phyloP scores from a whole-genome alignment of 2,329 filamentous ascomycete genomes.

The Hirsutella thompsonii region DNA sequence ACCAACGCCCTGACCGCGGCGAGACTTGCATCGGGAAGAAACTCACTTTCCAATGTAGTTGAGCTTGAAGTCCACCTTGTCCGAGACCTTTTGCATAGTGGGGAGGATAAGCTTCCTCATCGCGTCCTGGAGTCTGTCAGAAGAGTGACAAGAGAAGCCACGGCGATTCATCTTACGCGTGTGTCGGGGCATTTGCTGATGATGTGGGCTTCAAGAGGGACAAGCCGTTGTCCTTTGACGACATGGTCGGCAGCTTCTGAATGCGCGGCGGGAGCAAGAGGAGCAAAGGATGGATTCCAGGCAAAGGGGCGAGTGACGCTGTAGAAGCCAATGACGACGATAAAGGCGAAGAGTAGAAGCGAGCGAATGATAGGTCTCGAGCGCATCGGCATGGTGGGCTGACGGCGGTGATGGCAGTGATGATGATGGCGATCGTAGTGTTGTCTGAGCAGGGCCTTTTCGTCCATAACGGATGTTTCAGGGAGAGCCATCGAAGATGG shows the following conservation, averaged over 20 bases:
- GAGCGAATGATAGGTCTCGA: background rate
- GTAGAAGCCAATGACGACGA: constrained; percentile 10
- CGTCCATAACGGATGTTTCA: background rate
- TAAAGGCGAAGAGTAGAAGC: constrained; percentile 8
- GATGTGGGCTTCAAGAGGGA: constrained; percentile 86
- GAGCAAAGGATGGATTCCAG: background rate
- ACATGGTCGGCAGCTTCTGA: constrained; percentile 3
- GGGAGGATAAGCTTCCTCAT: constrained; percentile 71
- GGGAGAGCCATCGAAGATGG: background rate
- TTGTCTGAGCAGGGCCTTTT: background rate
- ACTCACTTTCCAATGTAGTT: constrained; percentile 76
- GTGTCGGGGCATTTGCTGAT: constrained; percentile 98
- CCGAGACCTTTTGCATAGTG: constrained; percentile 66
- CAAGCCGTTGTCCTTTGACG: constrained; percentile 19
- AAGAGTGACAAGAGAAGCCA: background rate
- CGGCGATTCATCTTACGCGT: constrained; percentile 25
- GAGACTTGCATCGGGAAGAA: background rate
- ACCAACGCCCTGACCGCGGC: too few relatives aligned
- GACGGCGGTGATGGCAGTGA: background rate
- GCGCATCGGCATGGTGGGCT: background rate
- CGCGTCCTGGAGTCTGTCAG: constrained; percentile 44
- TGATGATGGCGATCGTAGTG: background rate
- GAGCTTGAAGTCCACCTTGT: constrained; percentile 83
- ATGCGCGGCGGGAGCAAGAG: background rate
- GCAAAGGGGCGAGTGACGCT: background rate